Evolutionary conservation across 352 stramenopile species (phyloP).

Genomic region (Pythium dissimile): DNA sequence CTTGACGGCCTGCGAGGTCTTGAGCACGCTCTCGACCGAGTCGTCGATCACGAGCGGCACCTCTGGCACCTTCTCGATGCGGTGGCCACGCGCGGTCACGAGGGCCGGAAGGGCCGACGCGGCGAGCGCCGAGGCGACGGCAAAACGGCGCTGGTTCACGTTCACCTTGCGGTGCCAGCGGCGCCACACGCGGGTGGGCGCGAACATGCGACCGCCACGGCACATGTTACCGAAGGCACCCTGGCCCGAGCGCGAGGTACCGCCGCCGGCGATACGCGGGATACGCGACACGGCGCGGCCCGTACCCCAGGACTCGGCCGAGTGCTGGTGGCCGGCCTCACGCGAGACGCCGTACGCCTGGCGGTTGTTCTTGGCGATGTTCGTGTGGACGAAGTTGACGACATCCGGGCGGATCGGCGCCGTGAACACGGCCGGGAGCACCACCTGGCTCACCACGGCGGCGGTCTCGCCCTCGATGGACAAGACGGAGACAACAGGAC

Average conservation of each 20-base stretch:
- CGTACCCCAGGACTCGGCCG: constrained; percentile 98
- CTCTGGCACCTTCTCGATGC: constrained; percentile 96
- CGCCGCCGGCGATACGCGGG: constrained; percentile 96
- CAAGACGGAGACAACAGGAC: constrained; percentile 95
- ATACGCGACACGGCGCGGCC: constrained; percentile 99
- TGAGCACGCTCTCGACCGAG: constrained; percentile 90
- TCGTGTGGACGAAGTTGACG: constrained; percentile 99
- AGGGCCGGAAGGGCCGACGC: constrained; percentile 96
- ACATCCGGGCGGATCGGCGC: constrained; percentile 98
- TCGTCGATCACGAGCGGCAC: constrained; percentile 97
- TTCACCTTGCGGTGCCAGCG: constrained; percentile 99
- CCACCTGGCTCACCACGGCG: constrained; percentile 86
- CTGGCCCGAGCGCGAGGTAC: constrained; percentile 97
- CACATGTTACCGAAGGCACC: constrained; percentile 99
- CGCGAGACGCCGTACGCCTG: constrained; percentile 98
- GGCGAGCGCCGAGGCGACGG: constrained; percentile 96
- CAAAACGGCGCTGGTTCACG: constrained; percentile 97
- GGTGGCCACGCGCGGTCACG: constrained; percentile 97
- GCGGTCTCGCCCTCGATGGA: constrained; percentile 76
- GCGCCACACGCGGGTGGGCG: constrained; percentile 98
- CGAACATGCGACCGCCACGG: constrained; percentile 98
- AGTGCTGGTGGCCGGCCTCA: constrained; percentile 95
- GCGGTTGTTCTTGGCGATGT: constrained; percentile 99
- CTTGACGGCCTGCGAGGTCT: constrained; percentile 95
- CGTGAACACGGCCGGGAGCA: constrained; percentile 95